Percentiles rank a stretch among this genome's conserved stretches.
These are phyloP conservation scores for Candida broadrunensis DNA, from an alignment of 805 yeast species.

Conservation along the genomic window DNA sequence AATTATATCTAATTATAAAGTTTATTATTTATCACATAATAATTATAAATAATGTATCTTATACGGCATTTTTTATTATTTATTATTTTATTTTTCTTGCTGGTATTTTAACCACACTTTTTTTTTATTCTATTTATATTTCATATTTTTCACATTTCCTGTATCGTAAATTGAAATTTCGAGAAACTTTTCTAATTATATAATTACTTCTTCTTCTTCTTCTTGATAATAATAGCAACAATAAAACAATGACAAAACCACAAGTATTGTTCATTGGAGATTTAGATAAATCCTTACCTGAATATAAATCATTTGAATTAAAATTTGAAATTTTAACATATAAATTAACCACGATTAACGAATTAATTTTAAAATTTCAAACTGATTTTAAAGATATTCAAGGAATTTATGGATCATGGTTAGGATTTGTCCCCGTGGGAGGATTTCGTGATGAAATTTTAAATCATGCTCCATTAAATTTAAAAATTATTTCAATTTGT, in stretches of 20 bases:
- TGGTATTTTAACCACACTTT: too few species aligned
- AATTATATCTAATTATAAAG: too few species aligned
- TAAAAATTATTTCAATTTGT: constrained; percentile 50
- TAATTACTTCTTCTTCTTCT: too few species aligned
- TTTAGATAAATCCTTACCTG: constrained; percentile 43
- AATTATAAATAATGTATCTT: too few species aligned
- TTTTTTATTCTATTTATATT: too few species aligned
- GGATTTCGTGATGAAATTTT: constrained; percentile 47
- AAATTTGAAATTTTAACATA: constrained; percentile 40
- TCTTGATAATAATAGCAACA: too few species aligned
- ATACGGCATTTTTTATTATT: too few species aligned
- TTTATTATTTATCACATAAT: too few species aligned
- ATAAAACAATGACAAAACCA: constrained; percentile 15
- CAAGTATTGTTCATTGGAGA: constrained; percentile 51
- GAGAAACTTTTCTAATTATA: too few species aligned
- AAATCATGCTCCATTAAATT: constrained; percentile 39
- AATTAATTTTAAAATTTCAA: constrained; percentile 39
- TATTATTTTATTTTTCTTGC: too few species aligned
- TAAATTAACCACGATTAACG: constrained; percentile 38
- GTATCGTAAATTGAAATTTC: too few species aligned
- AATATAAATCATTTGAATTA: constrained; percentile 39
- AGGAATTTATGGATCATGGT: constrained; percentile 62
- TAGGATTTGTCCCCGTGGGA: constrained; percentile 50
- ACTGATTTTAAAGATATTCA: constrained; percentile 38
- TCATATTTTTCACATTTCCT: too few species aligned